phyloP scores from a whole-genome alignment of 495 filamentous ascomycete species.

The Penicillium lagena region DNA sequence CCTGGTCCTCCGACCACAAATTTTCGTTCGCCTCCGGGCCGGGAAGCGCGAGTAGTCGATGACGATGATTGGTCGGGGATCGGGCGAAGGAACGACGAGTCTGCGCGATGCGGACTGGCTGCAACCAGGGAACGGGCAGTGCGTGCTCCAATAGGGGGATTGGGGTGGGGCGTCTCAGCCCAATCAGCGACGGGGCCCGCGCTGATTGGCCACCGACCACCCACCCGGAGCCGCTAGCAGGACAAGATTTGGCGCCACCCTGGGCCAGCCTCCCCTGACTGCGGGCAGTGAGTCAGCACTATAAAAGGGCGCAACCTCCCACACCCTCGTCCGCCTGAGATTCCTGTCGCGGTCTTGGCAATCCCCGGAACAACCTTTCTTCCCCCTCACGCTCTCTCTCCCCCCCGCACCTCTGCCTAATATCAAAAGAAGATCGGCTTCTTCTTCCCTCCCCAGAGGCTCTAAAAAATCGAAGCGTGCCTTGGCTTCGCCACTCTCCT shows the following conservation, averaged over 20 bases:
- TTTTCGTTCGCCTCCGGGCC: too few relatives aligned
- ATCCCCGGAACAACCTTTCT: conserved; percentile 30
- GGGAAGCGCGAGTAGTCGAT: not conserved
- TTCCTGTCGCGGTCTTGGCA: conserved; percentile 45
- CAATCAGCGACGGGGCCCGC: too few relatives aligned
- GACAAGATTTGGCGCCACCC: not conserved
- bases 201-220: conserved; percentile 8
- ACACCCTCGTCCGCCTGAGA: conserved; percentile 24
- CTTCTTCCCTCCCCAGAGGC: not conserved
- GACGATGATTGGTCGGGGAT: conserved; percentile 26
- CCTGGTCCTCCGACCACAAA: too few relatives aligned
- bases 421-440: conserved; percentile 14
- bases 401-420: conserved; percentile 9
- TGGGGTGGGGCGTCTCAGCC: too few relatives aligned
- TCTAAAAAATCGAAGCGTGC: not conserved
- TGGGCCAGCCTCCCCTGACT: conserved; percentile 28
- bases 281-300: conserved; percentile 34
- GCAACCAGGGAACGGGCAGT: conserved; percentile 10
- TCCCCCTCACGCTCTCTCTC: conserved; percentile 15
- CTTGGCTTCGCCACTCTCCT: conserved; percentile 13
- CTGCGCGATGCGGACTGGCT: conserved; percentile 24
- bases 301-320: conserved; percentile 45
- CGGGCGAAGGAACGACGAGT: conserved; percentile 13
- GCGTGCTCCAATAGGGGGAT: too few relatives aligned
- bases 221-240: conserved; percentile 19